phyloP scores from a whole-genome alignment of 2,329 filamentous ascomycete genomes.

The Sarocladiaceae sp. region DNA sequence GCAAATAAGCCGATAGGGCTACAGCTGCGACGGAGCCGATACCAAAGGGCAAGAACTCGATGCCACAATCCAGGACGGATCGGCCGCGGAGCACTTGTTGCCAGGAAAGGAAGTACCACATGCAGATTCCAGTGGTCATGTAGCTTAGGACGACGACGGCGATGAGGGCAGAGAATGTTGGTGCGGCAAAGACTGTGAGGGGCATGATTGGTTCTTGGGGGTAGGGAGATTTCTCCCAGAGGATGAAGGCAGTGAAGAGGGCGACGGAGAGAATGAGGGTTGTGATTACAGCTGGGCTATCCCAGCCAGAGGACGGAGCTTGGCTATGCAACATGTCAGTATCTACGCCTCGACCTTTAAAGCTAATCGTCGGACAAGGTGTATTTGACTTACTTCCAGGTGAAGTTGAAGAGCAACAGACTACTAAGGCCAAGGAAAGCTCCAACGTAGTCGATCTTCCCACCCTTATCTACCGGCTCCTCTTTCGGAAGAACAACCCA shows the following conservation, averaged over 20 bases:
- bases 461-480: constrained; percentile 18
- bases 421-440: constrained; percentile 31
- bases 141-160: constrained; percentile 39
- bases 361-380: too few relatives aligned
- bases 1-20: constrained; percentile 38
- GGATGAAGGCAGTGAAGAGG: constrained; percentile 25
- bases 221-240: constrained; percentile 35
- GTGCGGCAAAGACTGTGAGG: constrained; percentile 37
- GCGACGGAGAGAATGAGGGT: constrained; percentile 31
- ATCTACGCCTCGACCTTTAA: too few relatives aligned
- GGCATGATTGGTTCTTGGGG: constrained; percentile 41
- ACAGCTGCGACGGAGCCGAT: constrained; percentile 33
- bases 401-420: constrained; percentile 45
- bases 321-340: constrained; percentile 14
- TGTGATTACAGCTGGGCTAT: constrained; percentile 34
- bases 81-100: constrained; percentile 36
- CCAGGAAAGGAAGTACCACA: constrained; percentile 46
- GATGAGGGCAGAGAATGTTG: constrained; percentile 38
- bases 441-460: constrained; percentile 30
- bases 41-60: constrained; percentile 35
- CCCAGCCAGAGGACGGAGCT: constrained; percentile 42
- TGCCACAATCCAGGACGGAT: constrained; percentile 32
- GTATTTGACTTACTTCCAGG: constrained; percentile 39
- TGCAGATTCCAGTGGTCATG: constrained; percentile 42
- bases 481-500: constrained; percentile 13